Percentiles rank a stretch among this genome's conserved stretches.
These are phyloP conservation scores for Fusarium coffeatum DNA, from an alignment of 2,329 filamentous ascomycete genomes.

Conservation along the genomic window DNA sequence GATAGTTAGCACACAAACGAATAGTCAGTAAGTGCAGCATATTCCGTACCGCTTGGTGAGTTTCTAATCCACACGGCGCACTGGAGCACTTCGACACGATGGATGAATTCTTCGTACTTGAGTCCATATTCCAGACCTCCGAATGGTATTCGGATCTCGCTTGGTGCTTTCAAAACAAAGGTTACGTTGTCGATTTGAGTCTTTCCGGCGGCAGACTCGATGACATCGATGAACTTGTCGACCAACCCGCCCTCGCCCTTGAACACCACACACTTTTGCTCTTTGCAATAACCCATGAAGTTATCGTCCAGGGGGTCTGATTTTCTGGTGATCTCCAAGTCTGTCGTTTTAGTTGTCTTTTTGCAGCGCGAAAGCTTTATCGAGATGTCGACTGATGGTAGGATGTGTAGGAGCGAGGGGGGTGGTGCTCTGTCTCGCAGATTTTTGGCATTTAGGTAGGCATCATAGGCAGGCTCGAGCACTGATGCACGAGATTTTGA, in stretches of 20 bases:
- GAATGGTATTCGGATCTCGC: slow-evolving; percentile 33
- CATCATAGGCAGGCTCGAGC: slow-evolving; percentile 28
- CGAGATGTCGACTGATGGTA: slow-evolving; percentile 26
- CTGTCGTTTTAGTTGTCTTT: slow-evolving; percentile 9
- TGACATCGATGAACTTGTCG: slow-evolving; percentile 34
- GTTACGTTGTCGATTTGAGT: slow-evolving; percentile 9
- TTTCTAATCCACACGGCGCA: slow-evolving; percentile 41
- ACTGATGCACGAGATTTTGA: not conserved
- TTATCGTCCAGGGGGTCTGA: slow-evolving; percentile 36
- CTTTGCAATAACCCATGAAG: slow-evolving; percentile 40
- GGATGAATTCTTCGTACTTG: slow-evolving; percentile 38
- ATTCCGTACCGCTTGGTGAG: slow-evolving; percentile 26
- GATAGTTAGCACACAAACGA: not conserved
- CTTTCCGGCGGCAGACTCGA: slow-evolving; percentile 13
- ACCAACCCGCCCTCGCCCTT: slow-evolving; percentile 39
- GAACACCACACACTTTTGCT: slow-evolving; percentile 39
- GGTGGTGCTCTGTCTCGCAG: not conserved
- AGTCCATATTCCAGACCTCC: slow-evolving; percentile 38
- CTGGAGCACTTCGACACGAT: slow-evolving; percentile 44
- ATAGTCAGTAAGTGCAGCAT: not conserved
- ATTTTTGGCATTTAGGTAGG: slow-evolving; percentile 25
- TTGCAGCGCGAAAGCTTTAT: slow-evolving; percentile 16
- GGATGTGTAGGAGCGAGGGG: slow-evolving; percentile 23
- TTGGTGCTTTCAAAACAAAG: slow-evolving; percentile 28
- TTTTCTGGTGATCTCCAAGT: slow-evolving; percentile 23